Evolutionary conservation across 2,329 filamentous ascomycete genomes (phyloP).

Genomic region (Pseudogymnoascus sp.): DNA sequence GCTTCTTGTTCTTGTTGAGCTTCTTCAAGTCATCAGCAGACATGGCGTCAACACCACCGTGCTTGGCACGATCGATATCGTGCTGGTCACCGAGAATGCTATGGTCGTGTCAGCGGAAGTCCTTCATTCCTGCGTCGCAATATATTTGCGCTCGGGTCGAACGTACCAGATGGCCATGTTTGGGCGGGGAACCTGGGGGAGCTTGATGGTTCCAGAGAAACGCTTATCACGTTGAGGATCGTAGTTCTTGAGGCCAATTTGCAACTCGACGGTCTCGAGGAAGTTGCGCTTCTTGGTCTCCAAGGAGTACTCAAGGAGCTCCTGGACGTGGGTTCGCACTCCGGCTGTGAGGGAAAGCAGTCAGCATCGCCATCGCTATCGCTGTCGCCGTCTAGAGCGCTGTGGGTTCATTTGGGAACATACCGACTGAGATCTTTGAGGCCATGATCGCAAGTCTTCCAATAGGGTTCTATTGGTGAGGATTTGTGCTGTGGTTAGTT

Average conservation of each 20-base stretch:
- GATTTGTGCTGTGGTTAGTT: slow-evolving; percentile 32
- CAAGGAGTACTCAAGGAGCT: slow-evolving; percentile 89
- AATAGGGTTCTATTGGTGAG: slow-evolving; percentile 67
- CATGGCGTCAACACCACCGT: slow-evolving; percentile 98
- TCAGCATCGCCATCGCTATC: slow-evolving; percentile 15
- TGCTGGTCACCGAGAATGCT: slow-evolving; percentile 87
- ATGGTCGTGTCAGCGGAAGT: slow-evolving; percentile 24
- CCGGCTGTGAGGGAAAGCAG: slow-evolving; percentile 55
- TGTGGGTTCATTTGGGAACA: slow-evolving; percentile 20
- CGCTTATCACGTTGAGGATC: slow-evolving; percentile 99
- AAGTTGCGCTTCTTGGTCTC: slow-evolving; percentile 98
- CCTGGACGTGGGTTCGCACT: slow-evolving; percentile 89
- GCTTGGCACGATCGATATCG: slow-evolving; percentile 99
- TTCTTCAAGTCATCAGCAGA: slow-evolving; percentile 98
- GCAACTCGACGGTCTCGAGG: slow-evolving; percentile 84
- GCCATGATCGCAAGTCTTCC: slow-evolving; percentile 79
- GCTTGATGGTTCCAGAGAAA: slow-evolving; percentile 99
- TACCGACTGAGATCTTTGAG: slow-evolving; percentile 76
- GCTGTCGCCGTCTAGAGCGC: neutral
- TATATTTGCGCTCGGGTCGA: slow-evolving; percentile 11
- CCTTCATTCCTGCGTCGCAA: slow-evolving; percentile 11
- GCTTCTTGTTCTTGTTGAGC: slow-evolving; percentile 99
- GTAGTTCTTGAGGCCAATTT: slow-evolving; percentile 97
- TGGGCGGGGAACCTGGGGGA: slow-evolving; percentile 83
- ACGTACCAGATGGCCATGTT: slow-evolving; percentile 76